Conservation (phyloP, 1,139 yeast genomes). For the Maudiozyma humilis region DNA sequence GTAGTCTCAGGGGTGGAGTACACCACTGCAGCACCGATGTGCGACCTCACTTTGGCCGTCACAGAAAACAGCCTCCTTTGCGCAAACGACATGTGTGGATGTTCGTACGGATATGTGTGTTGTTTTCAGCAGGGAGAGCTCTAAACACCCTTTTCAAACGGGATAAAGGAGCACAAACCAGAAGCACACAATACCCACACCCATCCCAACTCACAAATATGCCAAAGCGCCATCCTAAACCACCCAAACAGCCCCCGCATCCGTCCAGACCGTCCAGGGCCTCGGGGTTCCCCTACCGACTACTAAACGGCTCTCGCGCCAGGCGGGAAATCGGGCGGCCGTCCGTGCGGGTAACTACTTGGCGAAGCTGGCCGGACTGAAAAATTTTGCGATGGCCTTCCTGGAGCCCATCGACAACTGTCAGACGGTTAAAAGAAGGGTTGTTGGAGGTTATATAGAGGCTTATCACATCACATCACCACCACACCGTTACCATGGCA, state of each 20-base stretch:
- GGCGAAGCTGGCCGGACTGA: background rate
- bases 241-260: too few relatives aligned
- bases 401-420: background rate
- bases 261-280: too few relatives aligned
- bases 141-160: too few relatives aligned
- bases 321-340: too few relatives aligned
- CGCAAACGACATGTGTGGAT: conserved; percentile 10
- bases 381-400: background rate
- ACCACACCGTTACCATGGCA: conserved; percentile 46
- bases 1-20: conserved; percentile 46
- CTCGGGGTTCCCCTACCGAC: too few relatives aligned
- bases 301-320: too few relatives aligned
- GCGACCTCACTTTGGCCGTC: conserved; percentile 34
- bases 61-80: conserved; percentile 32
- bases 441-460: background rate
- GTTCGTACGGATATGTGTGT: background rate
- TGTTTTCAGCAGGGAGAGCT: too few relatives aligned
- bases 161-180: too few relatives aligned
- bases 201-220: background rate
- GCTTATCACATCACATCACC: background rate
- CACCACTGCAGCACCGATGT: conserved; percentile 57
- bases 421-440: background rate
- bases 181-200: background rate
- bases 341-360: background rate
- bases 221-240: background rate